Percentiles rank a stretch among this genome's conserved stretches.
Evolutionary conservation across 768 basidiomycete genomes (phyloP).

Genomic region (Strobilomyces confusus): DNA sequence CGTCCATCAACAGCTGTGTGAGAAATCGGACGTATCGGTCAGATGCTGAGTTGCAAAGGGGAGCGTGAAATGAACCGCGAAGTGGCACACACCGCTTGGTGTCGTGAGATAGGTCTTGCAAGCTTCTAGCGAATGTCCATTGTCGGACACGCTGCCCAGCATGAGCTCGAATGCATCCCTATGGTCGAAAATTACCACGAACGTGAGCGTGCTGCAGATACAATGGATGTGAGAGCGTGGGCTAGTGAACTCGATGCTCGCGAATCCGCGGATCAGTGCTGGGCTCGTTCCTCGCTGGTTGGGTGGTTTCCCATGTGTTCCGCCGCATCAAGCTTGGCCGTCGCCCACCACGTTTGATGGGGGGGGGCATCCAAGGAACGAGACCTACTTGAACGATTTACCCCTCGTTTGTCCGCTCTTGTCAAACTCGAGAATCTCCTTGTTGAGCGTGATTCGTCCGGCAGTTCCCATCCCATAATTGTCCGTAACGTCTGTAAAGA

Average conservation of each 20-base stretch:
- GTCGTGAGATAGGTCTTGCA: constrained; percentile 74
- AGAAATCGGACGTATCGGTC: neutral
- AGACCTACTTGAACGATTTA: constrained; percentile 43
- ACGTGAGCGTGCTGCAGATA: constrained; percentile 10
- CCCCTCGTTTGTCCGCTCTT: constrained; percentile 19
- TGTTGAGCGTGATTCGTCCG: constrained; percentile 59
- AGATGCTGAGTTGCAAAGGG: neutral
- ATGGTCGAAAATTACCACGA: constrained; percentile 14
- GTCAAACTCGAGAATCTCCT: constrained; percentile 59
- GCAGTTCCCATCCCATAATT: constrained; percentile 81
- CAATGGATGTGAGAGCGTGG: constrained; percentile 7
- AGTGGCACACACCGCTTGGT: constrained; percentile 44
- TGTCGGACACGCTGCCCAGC: constrained; percentile 72
- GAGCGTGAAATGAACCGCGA: neutral
- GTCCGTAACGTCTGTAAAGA: constrained; percentile 72
- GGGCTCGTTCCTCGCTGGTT: neutral
- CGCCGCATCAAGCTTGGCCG: neutral
- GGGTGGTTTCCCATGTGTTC: neutral
- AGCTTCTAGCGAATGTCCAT: constrained; percentile 78
- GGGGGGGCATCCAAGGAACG: neutral
- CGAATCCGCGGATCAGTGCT: constrained; percentile 8
- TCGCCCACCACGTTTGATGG: neutral
- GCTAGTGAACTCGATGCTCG: neutral
- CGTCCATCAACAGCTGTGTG: constrained; percentile 10
- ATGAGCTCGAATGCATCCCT: constrained; percentile 89